These are phyloP conservation scores for Gossypium ekmanianum DNA, from an alignment of 345 rosid genomes.

Conservation along the genomic window DNA sequence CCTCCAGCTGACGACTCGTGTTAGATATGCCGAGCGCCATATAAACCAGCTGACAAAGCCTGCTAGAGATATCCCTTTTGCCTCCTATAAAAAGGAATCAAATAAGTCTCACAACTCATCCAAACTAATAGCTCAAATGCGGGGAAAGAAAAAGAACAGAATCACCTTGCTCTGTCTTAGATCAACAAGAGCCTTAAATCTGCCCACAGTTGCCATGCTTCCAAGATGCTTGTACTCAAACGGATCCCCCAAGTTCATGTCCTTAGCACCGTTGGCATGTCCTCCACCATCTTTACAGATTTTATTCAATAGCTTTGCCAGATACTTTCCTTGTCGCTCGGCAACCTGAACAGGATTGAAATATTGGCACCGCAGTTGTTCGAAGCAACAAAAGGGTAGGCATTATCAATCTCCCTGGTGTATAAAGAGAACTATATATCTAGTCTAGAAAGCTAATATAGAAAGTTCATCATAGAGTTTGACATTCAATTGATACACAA, in stretches of 20 bases:
- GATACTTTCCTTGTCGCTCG: conserved; percentile 88
- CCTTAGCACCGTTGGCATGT: conserved; percentile 51
- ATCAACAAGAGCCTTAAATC: conserved; percentile 91
- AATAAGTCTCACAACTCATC: conserved; percentile 15
- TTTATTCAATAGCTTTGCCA: conserved; percentile 51
- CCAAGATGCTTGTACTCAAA: conserved; percentile 92
- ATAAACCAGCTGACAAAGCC: conserved; percentile 85
- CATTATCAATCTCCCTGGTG: not conserved
- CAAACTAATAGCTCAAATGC: not conserved
- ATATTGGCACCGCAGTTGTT: not conserved
- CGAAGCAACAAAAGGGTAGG: not conserved
- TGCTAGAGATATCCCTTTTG: conserved; percentile 66
- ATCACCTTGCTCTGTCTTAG: conserved; percentile 86
- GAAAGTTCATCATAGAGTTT: not conserved
- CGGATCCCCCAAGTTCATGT: conserved; percentile 56
- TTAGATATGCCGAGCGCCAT: conserved; percentile 97
- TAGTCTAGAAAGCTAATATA: not conserved
- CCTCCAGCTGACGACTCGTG: conserved; percentile 95
- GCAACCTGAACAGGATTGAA: conserved; percentile 58
- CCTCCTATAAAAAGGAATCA: conserved; percentile 49
- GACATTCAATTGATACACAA: not conserved
- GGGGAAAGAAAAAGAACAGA: not conserved
- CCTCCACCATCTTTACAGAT: conserved; percentile 78
- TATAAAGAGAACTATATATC: not conserved
- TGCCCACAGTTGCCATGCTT: conserved; percentile 93